Conservation (phyloP, 2,329 filamentous ascomycete species). For the Myriosclerotinia scirpicola region DNA sequence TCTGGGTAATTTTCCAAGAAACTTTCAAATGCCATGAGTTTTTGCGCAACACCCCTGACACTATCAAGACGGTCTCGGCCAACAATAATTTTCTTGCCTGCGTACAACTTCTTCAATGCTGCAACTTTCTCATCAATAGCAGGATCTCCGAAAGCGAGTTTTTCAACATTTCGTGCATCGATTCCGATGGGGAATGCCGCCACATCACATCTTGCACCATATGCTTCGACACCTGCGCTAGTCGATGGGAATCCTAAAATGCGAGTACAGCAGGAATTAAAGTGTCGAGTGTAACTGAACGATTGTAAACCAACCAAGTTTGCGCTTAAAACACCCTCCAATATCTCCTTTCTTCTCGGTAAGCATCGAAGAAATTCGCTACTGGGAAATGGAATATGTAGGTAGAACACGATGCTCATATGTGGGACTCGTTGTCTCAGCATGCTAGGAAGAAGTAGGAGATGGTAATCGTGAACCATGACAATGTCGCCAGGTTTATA, state of each 20-base stretch:
- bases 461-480: slow-evolving; percentile 90
- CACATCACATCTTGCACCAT: slow-evolving; percentile 83
- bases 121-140: slow-evolving; percentile 71
- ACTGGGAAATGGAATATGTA: slow-evolving; percentile 93
- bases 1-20: slow-evolving; percentile 89
- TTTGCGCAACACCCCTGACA: slow-evolving; percentile 91
- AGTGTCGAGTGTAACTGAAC: slow-evolving; percentile 92
- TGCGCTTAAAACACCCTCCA: slow-evolving; percentile 85
- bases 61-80: slow-evolving; percentile 92
- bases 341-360: slow-evolving; percentile 81
- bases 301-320: slow-evolving; percentile 96
- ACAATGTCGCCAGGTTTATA: slow-evolving; percentile 94
- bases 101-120: slow-evolving; percentile 73
- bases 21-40: slow-evolving; percentile 88
- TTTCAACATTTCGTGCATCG: slow-evolving; percentile 77
- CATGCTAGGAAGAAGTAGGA: slow-evolving; percentile 85
- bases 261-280: slow-evolving; percentile 88
- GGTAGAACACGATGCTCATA: slow-evolving; percentile 92
- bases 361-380: slow-evolving; percentile 93
- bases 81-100: slow-evolving; percentile 92
- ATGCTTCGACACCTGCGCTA: slow-evolving; percentile 80
- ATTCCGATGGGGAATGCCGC: slow-evolving; percentile 96
- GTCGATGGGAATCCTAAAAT: slow-evolving; percentile 90
- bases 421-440: slow-evolving; percentile 81
- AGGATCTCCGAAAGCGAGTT: slow-evolving; percentile 68